Evolutionary conservation across 768 basidiomycete species (phyloP).

Genomic region (Termitomyces sp.): DNA sequence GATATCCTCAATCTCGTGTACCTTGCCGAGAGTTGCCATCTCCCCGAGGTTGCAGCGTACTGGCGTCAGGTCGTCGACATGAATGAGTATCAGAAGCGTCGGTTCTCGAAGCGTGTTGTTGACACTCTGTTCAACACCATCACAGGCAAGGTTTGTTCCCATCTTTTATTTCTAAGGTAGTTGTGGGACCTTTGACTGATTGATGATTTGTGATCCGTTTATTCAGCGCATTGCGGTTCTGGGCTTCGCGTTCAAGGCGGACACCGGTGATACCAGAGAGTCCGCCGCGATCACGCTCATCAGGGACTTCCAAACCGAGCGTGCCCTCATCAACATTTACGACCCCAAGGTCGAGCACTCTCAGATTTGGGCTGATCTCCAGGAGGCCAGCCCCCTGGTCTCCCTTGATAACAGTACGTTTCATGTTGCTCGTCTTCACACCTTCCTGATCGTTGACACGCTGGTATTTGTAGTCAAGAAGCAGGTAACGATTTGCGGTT

Average conservation of each 20-base stretch:
- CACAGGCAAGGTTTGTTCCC: conserved; percentile 75
- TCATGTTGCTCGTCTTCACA: not conserved
- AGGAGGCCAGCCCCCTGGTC: conserved; percentile 61
- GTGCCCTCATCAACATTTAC: conserved; percentile 82
- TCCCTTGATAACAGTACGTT: conserved; percentile 68
- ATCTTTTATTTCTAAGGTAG: not conserved
- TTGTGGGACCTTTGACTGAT: not conserved
- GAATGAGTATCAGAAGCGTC: conserved; percentile 97
- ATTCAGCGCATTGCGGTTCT: conserved; percentile 86
- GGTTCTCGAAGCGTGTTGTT: conserved; percentile 95
- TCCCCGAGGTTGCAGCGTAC: conserved; percentile 96
- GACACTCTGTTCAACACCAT: conserved; percentile 99
- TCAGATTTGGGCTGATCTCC: conserved; percentile 86
- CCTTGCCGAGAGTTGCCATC: conserved; percentile 88
- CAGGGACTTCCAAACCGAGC: conserved; percentile 89
- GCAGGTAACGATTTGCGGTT: conserved; percentile 73
- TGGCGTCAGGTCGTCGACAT: conserved; percentile 97
- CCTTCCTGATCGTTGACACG: not conserved
- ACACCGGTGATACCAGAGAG: conserved; percentile 99
- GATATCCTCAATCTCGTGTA: conserved; percentile 99
- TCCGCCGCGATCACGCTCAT: conserved; percentile 93
- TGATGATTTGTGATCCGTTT: not conserved
- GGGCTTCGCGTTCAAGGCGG: conserved; percentile 99
- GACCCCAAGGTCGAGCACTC: conserved; percentile 84
- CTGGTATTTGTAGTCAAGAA: conserved; percentile 63